Percentiles rank a stretch among this genome's conserved stretches.
These are phyloP conservation scores for Amanita pallidorosea DNA, from an alignment of 768 basidiomycete species.

Conservation along the genomic window DNA sequence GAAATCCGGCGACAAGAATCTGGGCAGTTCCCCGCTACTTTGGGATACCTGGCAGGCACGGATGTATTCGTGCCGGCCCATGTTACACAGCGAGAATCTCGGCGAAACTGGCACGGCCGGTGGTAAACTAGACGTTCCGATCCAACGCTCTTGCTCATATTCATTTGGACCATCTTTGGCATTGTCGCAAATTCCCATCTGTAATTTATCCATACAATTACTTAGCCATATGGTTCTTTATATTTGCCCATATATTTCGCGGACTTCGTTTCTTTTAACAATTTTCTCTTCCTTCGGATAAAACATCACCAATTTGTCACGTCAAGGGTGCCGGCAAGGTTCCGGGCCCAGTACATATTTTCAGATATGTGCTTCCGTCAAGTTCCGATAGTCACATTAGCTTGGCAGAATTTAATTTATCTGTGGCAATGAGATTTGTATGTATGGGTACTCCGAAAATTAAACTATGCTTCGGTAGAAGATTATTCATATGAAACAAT, in stretches of 20 bases:
- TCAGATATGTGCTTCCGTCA: no score
- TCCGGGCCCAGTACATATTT: no score
- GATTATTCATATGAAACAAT: not conserved
- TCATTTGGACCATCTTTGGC: not conserved
- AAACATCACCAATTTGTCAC: no score
- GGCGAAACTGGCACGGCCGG: not conserved
- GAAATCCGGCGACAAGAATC: not conserved
- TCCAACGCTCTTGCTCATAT: not conserved
- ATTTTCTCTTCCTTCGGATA: not conserved
- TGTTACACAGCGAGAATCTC: not conserved
- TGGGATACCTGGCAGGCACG: not conserved
- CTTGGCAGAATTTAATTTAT: not conserved
- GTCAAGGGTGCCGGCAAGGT: no score
- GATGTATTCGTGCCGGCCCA: not conserved
- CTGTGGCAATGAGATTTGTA: not conserved
- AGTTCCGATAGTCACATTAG: no score
- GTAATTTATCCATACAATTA: constrained; percentile 7
- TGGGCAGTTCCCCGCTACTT: not conserved
- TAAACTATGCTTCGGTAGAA: constrained; percentile 5
- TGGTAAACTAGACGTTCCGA: not conserved
- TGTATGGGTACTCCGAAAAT: constrained; percentile 3
- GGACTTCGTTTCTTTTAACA: not conserved
- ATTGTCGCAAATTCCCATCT: not conserved
- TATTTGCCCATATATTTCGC: not conserved
- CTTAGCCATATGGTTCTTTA: not conserved